Evolutionary conservation across 164 flowering plant genomes (phyloP).

Genomic region (Aristolochia contorta): DNA sequence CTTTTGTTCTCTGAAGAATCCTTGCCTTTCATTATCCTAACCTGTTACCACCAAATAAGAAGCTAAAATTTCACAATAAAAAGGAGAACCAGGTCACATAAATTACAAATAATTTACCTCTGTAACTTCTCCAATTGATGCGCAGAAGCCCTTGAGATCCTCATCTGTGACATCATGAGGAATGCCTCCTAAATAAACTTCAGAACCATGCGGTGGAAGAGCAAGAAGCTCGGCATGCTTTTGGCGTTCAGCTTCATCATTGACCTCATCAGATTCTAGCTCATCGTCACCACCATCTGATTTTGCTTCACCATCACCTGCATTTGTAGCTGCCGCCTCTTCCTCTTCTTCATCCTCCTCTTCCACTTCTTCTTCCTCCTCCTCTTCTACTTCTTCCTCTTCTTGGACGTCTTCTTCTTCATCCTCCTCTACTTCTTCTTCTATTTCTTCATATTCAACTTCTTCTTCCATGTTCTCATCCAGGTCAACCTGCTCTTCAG

Average conservation of each 20-base stretch:
- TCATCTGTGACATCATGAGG: conserved; percentile 59
- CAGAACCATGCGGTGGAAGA: conserved; percentile 92
- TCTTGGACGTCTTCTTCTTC: conserved; percentile 44
- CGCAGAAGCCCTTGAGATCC: conserved; percentile 55
- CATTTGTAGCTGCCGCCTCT: conserved; percentile 17
- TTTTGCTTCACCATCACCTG: conserved; percentile 14
- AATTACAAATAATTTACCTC: conserved; percentile 33
- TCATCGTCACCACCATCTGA: conserved; percentile 25
- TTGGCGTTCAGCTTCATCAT: conserved; percentile 40
- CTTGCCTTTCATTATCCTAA: conserved; percentile 72
- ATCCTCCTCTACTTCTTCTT: conserved; percentile 55
- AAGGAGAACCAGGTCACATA: background rate
- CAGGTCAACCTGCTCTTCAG: conserved; percentile 52
- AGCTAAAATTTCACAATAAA: background rate
- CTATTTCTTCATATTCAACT: conserved; percentile 65
- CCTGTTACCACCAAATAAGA: conserved; percentile 28
- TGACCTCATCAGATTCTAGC: conserved; percentile 20
- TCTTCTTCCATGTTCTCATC: conserved; percentile 63
- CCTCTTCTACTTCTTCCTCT: conserved; percentile 38
- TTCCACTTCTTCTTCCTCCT: conserved; percentile 36
- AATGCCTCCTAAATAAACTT: conserved; percentile 77
- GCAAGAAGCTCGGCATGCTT: conserved; percentile 79
- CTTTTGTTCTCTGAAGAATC: conserved; percentile 69
- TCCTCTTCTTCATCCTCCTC: conserved; percentile 19
- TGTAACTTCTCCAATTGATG: conserved; percentile 66